These are phyloP conservation scores for Dendrothele bispora DNA, from an alignment of 768 basidiomycete genomes.

Conservation along the genomic window DNA sequence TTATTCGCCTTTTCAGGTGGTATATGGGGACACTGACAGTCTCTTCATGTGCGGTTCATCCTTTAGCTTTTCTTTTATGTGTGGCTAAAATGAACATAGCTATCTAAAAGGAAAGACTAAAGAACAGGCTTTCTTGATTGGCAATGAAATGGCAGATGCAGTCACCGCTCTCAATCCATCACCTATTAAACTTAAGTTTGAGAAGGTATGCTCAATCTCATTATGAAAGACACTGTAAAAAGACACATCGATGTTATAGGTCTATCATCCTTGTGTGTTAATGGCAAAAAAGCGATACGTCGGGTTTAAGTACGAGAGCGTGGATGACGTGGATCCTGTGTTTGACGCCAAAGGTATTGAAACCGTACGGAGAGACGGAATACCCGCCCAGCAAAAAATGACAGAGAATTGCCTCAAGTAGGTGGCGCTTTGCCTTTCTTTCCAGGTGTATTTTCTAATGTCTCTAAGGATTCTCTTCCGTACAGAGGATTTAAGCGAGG, in stretches of 20 bases:
- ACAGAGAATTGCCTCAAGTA: constrained; percentile 88
- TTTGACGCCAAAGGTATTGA: constrained; percentile 99
- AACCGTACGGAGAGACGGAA: constrained; percentile 90
- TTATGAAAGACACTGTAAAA: too few species aligned
- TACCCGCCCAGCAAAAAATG: constrained; percentile 91
- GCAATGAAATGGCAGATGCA: constrained; percentile 87
- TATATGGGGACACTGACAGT: constrained; percentile 98
- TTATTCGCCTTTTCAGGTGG: constrained; percentile 47
- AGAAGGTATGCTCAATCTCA: constrained; percentile 64
- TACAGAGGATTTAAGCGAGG: constrained; percentile 81
- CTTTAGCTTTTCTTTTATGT: neutral
- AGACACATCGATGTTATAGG: constrained; percentile 45
- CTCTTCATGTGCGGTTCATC: constrained; percentile 64
- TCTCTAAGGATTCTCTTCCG: constrained; percentile 79
- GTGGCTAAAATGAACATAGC: constrained; percentile 21
- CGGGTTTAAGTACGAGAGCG: constrained; percentile 90
- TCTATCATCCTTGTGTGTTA: constrained; percentile 92
- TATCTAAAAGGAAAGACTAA: constrained; percentile 89
- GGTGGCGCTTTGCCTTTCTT: constrained; percentile 13
- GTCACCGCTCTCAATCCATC: constrained; percentile 86
- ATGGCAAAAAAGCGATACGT: constrained; percentile 99
- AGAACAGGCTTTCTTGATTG: constrained; percentile 91
- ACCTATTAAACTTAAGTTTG: constrained; percentile 95
- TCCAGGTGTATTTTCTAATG: constrained; percentile 2
- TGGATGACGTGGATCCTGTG: constrained; percentile 72